Evolutionary conservation across 441 rosid species (phyloP), one percentile per base, ranked within the genome.

Genomic region (Hura crepitans): DNA sequence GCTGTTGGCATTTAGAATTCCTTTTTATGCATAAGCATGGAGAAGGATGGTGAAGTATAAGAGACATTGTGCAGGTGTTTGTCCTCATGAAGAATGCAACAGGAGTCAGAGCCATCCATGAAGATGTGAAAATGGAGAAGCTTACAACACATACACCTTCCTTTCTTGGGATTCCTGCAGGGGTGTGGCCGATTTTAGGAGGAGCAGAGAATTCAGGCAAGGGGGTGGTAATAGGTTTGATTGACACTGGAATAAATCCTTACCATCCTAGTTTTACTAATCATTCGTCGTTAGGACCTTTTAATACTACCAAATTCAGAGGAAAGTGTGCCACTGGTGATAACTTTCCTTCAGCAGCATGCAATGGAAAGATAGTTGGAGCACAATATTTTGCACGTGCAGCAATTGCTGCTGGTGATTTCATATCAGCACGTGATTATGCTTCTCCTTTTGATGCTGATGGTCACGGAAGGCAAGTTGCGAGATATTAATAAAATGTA

Each of bases 391-490:
- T 83, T 80, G 86, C 89, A 7, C 76, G 72, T 1, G 85, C 84
- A 14, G 85, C 89, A 60, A 83, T 79, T 56, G 81, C 82, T 70
- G 79, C 77, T 47, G 89, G 85, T 64, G 86, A 83, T 68, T 83
- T 85, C 74, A 81, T 78, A 51, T 65, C 82, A 5, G 73, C 79
- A 15, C 80, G 78, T 4, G 89, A 83, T 56, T 73, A 72, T 73
- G 80, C 80, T 45, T 85, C 89, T 57, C 86, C 89, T 23, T 81
- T 78, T 58, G 89, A 85, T 62, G 84, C 85, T 67, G 86, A 81
- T 77, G 86, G 89, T 27, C 89, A 85, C 60, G 89, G 89, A 80
- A 85, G 89, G 89, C 74, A 74, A 81, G 83, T 79, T 60, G 27
- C 62, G 15, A 57, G 18, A 51, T 6, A 35, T 27, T 37, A 42